phyloP scores from a whole-genome alignment of 257 asterid species.

The Gynochthodes officinalis region DNA sequence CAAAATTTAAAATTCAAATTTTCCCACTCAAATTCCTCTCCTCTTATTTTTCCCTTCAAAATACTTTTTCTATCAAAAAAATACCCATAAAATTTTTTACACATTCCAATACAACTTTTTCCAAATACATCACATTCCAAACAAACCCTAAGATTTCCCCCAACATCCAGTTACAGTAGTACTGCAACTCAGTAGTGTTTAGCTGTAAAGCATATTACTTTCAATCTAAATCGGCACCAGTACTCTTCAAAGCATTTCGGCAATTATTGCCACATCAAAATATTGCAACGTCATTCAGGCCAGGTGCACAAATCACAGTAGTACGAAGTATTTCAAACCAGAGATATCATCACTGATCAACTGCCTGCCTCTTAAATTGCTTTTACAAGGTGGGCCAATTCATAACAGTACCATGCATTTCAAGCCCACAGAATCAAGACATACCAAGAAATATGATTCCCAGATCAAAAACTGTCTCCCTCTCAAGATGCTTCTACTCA shows the following conservation, averaged over 20 bases:
- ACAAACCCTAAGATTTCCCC: neutral
- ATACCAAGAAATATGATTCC: neutral
- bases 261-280: slow-evolving; percentile 10
- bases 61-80: too few relatives aligned
- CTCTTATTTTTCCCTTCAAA: too few relatives aligned
- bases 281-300: too few relatives aligned
- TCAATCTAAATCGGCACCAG: neutral
- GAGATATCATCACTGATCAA: neutral
- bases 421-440: too few relatives aligned
- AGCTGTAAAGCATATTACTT: neutral
- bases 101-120: too few relatives aligned
- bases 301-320: neutral
- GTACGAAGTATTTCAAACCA: neutral
- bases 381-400: too few relatives aligned
- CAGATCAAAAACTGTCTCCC: neutral
- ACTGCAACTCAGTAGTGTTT: neutral
- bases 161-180: neutral
- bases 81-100: too few relatives aligned
- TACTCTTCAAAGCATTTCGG: neutral
- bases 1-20: too few relatives aligned
- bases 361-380: too few relatives aligned
- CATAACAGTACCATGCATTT: too few relatives aligned
- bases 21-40: too few relatives aligned
- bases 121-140: too few relatives aligned
- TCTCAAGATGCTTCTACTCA: neutral